These are phyloP conservation scores for Caryopteris hybrid DNA, from an alignment of 305 asterid species.

Conservation along the genomic window DNA sequence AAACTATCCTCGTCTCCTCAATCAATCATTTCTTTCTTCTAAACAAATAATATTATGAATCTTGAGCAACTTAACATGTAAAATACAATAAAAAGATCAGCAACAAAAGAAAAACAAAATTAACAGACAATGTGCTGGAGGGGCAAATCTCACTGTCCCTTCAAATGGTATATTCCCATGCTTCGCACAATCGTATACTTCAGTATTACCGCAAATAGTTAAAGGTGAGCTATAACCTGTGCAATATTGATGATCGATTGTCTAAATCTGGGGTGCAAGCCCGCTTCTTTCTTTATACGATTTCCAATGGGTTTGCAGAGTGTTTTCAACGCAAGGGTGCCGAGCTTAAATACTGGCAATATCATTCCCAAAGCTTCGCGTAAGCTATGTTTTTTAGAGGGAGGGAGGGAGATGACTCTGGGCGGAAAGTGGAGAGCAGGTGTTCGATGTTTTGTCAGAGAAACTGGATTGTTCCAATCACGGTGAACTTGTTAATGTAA, in stretches of 20 bases:
- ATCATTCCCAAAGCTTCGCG: slow-evolving; percentile 34
- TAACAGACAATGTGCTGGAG: background rate
- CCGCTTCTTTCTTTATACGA: slow-evolving; percentile 76
- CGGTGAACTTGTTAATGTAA: background rate
- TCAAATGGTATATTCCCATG: background rate
- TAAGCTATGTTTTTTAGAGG: background rate
- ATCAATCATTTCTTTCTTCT: background rate
- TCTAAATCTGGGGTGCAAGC: slow-evolving; percentile 62
- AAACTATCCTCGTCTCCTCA: background rate
- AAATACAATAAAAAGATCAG: background rate
- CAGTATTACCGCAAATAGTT: background rate
- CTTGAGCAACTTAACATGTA: background rate
- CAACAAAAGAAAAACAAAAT: background rate
- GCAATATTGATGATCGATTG: slow-evolving; percentile 67
- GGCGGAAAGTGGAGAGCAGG: background rate
- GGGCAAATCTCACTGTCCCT: background rate
- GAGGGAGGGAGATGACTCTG: background rate
- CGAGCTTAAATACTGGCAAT: slow-evolving; percentile 72
- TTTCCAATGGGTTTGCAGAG: slow-evolving; percentile 77
- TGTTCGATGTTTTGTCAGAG: slow-evolving; percentile 18
- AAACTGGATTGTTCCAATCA: background rate
- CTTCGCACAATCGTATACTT: background rate
- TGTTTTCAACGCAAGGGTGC: slow-evolving; percentile 71
- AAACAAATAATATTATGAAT: background rate
- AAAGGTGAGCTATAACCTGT: slow-evolving; percentile 42